These are phyloP conservation scores for Bauhinia variegata DNA, from an alignment of 306 rosid genomes.

Conservation along the genomic window DNA sequence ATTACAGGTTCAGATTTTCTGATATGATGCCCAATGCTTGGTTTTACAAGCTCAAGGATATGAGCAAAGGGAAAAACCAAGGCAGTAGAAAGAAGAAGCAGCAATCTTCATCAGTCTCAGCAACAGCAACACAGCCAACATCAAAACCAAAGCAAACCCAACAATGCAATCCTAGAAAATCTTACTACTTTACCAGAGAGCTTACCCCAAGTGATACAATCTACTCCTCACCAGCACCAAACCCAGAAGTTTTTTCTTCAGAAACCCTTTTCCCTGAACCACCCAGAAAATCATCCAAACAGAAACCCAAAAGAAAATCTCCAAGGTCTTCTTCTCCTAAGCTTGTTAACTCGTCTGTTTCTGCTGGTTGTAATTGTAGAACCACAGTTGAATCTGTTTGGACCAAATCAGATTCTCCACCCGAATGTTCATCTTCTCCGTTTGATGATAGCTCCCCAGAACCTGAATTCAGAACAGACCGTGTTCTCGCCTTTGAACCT, in stretches of 20 bases:
- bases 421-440: constrained; percentile 43
- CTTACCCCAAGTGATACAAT: constrained; percentile 43
- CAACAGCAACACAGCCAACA: constrained; percentile 37
- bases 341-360: constrained; percentile 45
- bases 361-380: constrained; percentile 44
- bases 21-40: constrained; percentile 92
- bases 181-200: constrained; percentile 79
- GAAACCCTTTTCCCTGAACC: constrained; percentile 40
- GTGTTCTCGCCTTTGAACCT: constrained; percentile 58
- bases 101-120: constrained; percentile 30
- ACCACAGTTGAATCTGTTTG: constrained; percentile 53
- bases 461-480: constrained; percentile 73
- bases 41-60: constrained; percentile 83
- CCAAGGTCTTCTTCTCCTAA: constrained; percentile 42
- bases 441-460: constrained; percentile 51
- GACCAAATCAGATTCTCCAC: constrained; percentile 51
- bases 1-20: constrained; percentile 70
- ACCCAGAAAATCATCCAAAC: constrained; percentile 64
- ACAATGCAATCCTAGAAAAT: constrained; percentile 64
- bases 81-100: constrained; percentile 44
- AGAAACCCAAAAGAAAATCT: constrained; percentile 42
- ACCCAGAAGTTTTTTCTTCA: constrained; percentile 28
- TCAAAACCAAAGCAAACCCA: constrained; percentile 46
- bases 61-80: constrained; percentile 56
- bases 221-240: constrained; percentile 43